phyloP scores from a whole-genome alignment of 139 green algal genomes.

The Deuterostichococcus epilithicus region DNA sequence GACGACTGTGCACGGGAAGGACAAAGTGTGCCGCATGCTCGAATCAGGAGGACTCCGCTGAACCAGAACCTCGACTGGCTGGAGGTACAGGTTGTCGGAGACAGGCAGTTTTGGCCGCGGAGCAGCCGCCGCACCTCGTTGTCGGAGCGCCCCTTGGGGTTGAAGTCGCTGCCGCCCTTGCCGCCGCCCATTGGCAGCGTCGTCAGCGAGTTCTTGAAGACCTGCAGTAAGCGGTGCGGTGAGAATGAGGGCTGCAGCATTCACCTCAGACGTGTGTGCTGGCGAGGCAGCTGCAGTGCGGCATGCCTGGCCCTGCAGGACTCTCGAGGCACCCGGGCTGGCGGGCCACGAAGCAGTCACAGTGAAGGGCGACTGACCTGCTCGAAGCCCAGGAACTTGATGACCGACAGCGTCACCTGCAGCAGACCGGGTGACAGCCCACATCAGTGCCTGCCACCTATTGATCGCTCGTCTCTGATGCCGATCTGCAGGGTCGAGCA shows the following conservation, averaged over 20 bases:
- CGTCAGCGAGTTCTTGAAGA: slow-evolving; percentile 83
- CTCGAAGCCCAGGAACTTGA: slow-evolving; percentile 77
- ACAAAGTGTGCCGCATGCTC: no score
- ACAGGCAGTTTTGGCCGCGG: no score
- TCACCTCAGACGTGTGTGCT: not conserved
- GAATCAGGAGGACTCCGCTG: no score
- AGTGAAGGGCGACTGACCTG: slow-evolving; percentile 7
- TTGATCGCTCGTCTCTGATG: no score
- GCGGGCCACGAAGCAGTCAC: not conserved
- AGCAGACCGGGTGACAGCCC: no score
- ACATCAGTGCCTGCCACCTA: no score
- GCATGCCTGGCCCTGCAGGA: not conserved
- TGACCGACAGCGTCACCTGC: slow-evolving; percentile 62
- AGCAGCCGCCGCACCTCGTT: slow-evolving; percentile 7
- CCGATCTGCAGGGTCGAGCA: no score
- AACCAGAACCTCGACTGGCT: no score
- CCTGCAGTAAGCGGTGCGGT: slow-evolving; percentile 24
- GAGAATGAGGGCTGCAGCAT: no score
- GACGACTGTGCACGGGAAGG: no score
- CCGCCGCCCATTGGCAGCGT: slow-evolving; percentile 74
- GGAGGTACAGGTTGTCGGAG: no score
- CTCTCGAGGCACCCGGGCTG: not conserved
- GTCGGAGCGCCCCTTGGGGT: slow-evolving; percentile 64
- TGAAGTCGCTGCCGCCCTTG: slow-evolving; percentile 82
- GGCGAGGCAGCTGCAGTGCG: not conserved